phyloP scores from a whole-genome alignment of 192 early-diverging fungal species.

The Dispira simplex region DNA sequence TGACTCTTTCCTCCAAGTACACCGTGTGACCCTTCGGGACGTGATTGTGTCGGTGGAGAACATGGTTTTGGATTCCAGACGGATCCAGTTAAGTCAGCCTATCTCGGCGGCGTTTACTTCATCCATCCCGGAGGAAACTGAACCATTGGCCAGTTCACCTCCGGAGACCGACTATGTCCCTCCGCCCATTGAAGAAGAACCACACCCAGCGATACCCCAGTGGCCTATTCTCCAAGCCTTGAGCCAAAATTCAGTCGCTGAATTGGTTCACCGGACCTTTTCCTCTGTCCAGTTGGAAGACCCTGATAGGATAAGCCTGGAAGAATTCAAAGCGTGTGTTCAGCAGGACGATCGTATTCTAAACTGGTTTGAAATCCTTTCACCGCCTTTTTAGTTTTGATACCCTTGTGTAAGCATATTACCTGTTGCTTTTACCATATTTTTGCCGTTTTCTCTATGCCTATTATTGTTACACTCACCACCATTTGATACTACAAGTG shows the following conservation, averaged over 20 bases:
- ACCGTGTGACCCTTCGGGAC: slow-evolving; percentile 76
- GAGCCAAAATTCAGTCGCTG: slow-evolving; percentile 81
- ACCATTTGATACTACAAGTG: too few species aligned
- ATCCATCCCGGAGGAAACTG: slow-evolving; percentile 40
- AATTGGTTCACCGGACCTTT: slow-evolving; percentile 88
- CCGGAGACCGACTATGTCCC: slow-evolving; percentile 12
- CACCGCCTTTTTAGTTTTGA: slow-evolving; percentile 53
- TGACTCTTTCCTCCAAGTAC: slow-evolving; percentile 82
- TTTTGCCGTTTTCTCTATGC: too few species aligned
- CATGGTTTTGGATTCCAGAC: slow-evolving; percentile 70
- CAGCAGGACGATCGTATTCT: slow-evolving; percentile 65
- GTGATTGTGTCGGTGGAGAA: slow-evolving; percentile 82
- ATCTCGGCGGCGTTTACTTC: slow-evolving; percentile 82
- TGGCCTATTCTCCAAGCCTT: slow-evolving; percentile 87
- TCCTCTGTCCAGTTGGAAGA: slow-evolving; percentile 33
- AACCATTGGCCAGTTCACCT: slow-evolving; percentile 12
- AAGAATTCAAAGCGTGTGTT: slow-evolving; percentile 69
- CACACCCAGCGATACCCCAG: slow-evolving; percentile 34
- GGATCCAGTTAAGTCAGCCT: slow-evolving; percentile 67
- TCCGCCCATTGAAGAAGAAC: slow-evolving; percentile 28
- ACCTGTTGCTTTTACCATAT: too few species aligned
- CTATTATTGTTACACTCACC: too few species aligned
- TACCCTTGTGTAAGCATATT: too few species aligned
- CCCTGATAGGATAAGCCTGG: slow-evolving; percentile 50
- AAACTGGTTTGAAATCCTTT: slow-evolving; percentile 85